phyloP scores from a whole-genome alignment of 192 early-diverging fungal species.

The Rhizophagus prolifer region DNA sequence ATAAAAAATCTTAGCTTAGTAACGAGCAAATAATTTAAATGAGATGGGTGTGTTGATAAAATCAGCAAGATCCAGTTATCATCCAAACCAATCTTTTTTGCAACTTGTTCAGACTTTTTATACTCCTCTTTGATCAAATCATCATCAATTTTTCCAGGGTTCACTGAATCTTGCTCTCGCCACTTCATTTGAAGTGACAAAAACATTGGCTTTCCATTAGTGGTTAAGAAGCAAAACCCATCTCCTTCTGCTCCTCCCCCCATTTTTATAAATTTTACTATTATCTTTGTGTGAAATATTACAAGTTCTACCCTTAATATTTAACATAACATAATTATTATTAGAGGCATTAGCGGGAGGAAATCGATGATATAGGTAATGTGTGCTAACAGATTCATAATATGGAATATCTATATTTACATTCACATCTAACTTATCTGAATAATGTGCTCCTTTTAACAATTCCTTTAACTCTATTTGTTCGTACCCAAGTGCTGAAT shows the following conservation, averaged over 20 bases:
- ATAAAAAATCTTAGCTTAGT: too few species aligned
- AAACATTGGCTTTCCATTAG: neutral
- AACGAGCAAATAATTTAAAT: too few species aligned
- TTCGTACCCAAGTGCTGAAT: neutral
- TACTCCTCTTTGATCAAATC: neutral
- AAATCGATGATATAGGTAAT: neutral
- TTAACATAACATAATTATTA: neutral
- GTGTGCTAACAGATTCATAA: neutral
- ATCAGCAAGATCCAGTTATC: neutral
- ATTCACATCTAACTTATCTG: neutral
- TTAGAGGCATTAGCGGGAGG: neutral
- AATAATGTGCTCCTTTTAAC: neutral
- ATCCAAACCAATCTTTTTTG: neutral
- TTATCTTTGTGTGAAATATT: neutral
- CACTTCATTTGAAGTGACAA: slow-evolving; percentile 8
- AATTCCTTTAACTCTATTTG: neutral
- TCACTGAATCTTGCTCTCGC: neutral
- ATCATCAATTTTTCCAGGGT: neutral
- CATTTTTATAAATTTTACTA: neutral
- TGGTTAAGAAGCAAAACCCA: neutral
- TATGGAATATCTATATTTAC: neutral
- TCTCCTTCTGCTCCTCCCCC: neutral
- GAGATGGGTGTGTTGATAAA: too few species aligned
- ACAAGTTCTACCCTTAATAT: neutral
- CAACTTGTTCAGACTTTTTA: neutral